Evolutionary conservation across 169 alveolate genomes (phyloP).

Genomic region (Neospora caninum): DNA sequence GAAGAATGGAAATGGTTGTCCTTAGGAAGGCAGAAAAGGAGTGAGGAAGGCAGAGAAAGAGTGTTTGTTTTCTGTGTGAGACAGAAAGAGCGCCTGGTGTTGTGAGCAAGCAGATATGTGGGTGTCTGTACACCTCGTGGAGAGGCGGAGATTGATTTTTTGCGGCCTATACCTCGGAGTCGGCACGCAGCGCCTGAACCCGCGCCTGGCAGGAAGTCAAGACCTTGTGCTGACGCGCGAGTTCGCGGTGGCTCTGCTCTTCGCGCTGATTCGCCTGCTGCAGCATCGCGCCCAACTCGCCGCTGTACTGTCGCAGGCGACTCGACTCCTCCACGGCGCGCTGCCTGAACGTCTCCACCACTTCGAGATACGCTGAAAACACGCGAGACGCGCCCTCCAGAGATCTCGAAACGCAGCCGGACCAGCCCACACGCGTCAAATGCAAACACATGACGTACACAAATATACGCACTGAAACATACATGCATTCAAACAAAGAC

Average conservation of each 20-base stretch:
- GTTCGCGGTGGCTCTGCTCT: constrained; percentile 4
- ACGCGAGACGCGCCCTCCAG: neutral
- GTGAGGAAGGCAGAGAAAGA: too few species aligned
- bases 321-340: constrained; percentile 11
- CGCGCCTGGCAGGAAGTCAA: neutral
- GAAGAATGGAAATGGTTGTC: too few species aligned
- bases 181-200: neutral
- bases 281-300: neutral
- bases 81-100: too few species aligned
- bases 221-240: neutral
- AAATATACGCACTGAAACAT: too few species aligned
- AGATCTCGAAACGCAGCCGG: too few species aligned
- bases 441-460: too few species aligned
- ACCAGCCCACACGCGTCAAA: too few species aligned
- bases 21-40: too few species aligned
- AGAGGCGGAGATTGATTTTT: too few species aligned
- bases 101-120: too few species aligned
- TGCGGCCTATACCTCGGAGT: neutral
- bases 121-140: too few species aligned
- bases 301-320: constrained; percentile 21
- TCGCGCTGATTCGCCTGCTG: constrained; percentile 33
- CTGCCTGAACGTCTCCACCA: neutral
- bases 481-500: neutral
- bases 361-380: neutral
- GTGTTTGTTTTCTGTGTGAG: too few species aligned